Base-by-base conservation (phyloP, 176 grass and related monocot species). In the Avena insularis region DNA sequence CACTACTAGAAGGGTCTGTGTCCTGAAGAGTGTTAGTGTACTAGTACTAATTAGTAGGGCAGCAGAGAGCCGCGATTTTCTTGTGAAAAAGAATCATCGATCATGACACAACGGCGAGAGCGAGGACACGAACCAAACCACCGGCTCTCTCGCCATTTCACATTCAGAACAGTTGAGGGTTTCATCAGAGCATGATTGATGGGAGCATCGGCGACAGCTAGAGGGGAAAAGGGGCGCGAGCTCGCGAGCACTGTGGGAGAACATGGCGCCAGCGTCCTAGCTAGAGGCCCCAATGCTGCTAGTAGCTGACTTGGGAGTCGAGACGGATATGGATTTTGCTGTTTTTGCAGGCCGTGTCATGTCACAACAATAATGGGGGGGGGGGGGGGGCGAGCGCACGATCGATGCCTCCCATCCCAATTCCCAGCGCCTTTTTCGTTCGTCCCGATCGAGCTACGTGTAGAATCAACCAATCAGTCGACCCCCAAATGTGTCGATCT, bases 161-260 rank as follows among this genome's bases (percentile, higher is more conserved):
- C 76, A 55, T 79, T 65, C 33, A 12, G 72, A 72, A 20, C 29
- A 16, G 35, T 67, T 49, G 65, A 48, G 67, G 4, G 23, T 8
- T 36, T 8, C 27, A 12, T 46, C 38, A 40, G 40, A 43, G 48
- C 82, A 85, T 90, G 69, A 90, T 90, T 86, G 69, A 86, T 90
- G 70, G 88, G 40, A 77, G 25, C 1, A 19, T 81, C 83, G 81
- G 15, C 83, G 74, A 78, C 88, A 77, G 50, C 4, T 86, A 90
- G 82, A 89, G 78, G 60, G 78, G n/a, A 61, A 89, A 90, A 43
- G 7, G 40, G 73, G 64, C 27, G 12, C 27, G 63, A 49, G 72
- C 25, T 25, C 25, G 25, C 19, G 38, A 46, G 38, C 48, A 76
- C 73, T 76, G 73, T 76, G 73, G 1, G 48, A 15, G 73, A 76